Evolutionary conservation across 1,284 basidiomycete species (phyloP), one percentile per base, ranked within the genome.

Genomic region (Fomitopsis betulina): DNA sequence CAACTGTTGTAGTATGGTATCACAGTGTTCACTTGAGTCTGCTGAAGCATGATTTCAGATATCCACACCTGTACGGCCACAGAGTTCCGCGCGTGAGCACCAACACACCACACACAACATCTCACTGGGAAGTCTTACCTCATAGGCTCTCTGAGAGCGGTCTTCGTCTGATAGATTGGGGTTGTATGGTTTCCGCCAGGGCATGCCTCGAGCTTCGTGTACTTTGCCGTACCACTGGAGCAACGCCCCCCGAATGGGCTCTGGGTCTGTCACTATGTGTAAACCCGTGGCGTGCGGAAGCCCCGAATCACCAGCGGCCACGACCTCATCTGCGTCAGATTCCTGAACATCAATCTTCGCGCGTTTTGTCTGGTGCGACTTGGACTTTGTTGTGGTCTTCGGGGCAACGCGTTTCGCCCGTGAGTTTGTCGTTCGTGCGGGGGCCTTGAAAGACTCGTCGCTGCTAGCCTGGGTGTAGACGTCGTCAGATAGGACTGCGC

Each of bases 31-130:
- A 93, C 90, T 69, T 95, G 94, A 0, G 96, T 98, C 72, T 99
- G 96, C 71, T 99, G 96, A 6, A 98, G 81, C 96, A 98, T 98
- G 62, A 98, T 90, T 72, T 98, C 94, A 12, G 90, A 93, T 47
- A 97, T 79, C 88, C 90, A 93, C 12, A 93, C 90, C 87, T 93
- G n/a, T 19, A 21, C 51, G 10, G 42, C 8, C 10, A 27, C 23
- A 50, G 4, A 3, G 17, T 17, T 15, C 17, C 42, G 17, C 13
- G 32, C 51, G 49, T 51, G 49, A 51, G 49, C 19, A 5, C 33
- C 35, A 37, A 21, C 23, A 15, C 45, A 47, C 25, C 23, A 27
- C 25, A 30, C 27, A 4, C 13, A 7, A 30, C 27, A n/a, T 30
- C 12, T 15, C 25, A 30, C 27, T 8, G 23, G n/a, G 13, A 21